Evolutionary conservation across 2,329 filamentous ascomycete genomes (phyloP).

Genomic region (Pseudogymnoascus sp.): DNA sequence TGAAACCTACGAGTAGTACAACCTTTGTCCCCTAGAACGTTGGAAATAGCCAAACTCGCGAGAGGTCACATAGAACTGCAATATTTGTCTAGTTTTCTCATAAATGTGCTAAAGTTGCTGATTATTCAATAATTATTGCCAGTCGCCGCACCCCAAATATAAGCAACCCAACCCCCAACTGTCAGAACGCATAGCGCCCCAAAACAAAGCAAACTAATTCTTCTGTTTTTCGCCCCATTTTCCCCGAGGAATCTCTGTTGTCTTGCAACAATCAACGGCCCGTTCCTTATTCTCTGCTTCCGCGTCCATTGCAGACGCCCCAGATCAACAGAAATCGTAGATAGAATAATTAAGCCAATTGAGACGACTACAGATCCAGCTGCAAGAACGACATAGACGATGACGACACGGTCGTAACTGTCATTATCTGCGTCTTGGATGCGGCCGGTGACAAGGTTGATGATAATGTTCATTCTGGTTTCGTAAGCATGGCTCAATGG

Average conservation of each 20-base stretch:
- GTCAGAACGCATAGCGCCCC: constrained; percentile 37
- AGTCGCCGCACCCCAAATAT: constrained; percentile 52
- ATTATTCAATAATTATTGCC: constrained; percentile 34
- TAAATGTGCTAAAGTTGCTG: neutral
- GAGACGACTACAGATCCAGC: constrained; percentile 40
- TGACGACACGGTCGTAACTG: constrained; percentile 45
- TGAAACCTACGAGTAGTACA: neutral
- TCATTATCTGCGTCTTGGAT: constrained; percentile 50
- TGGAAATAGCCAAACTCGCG: neutral
- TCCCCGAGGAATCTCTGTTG: constrained; percentile 35
- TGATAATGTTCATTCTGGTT: constrained; percentile 48
- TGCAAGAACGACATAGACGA: constrained; percentile 47
- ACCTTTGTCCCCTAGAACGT: neutral
- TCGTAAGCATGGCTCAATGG: neutral
- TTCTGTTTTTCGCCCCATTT: constrained; percentile 32
- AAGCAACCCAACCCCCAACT: constrained; percentile 45
- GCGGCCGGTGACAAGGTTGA: constrained; percentile 47
- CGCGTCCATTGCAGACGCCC: constrained; percentile 49
- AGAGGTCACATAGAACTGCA: neutral
- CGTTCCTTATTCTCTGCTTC: constrained; percentile 40
- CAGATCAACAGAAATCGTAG: constrained; percentile 35
- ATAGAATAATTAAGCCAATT: constrained; percentile 32
- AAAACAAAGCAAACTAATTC: constrained; percentile 38
- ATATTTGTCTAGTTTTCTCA: neutral
- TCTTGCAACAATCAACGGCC: constrained; percentile 36